These are phyloP conservation scores for Bremia lactucae DNA, from an alignment of 352 stramenopile species.

Conservation along the genomic window DNA sequence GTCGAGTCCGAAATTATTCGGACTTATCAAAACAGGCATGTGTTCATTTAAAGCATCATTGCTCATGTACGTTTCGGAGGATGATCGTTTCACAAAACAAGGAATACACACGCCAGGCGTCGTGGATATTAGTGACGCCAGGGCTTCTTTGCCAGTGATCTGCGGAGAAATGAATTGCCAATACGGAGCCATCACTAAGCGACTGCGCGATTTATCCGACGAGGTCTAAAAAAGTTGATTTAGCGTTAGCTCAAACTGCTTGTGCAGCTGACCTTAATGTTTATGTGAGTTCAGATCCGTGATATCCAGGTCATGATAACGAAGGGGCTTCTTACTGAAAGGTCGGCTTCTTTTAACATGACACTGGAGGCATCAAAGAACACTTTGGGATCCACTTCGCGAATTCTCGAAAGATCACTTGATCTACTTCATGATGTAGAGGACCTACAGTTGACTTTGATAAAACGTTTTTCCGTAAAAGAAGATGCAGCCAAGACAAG, in stretches of 20 bases:
- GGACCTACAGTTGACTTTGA: slow-evolving; percentile 19
- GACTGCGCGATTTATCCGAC: slow-evolving; percentile 36
- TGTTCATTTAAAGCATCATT: slow-evolving; percentile 48
- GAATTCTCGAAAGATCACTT: slow-evolving; percentile 49
- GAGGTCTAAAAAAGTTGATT: slow-evolving; percentile 29
- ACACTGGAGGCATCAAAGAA: slow-evolving; percentile 40
- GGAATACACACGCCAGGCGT: slow-evolving; percentile 61
- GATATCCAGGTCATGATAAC: slow-evolving; percentile 18
- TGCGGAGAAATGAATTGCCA: slow-evolving; percentile 67
- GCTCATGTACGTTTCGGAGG: slow-evolving; percentile 32
- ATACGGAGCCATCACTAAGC: slow-evolving; percentile 38
- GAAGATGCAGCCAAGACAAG: slow-evolving; percentile 18
- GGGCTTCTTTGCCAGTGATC: slow-evolving; percentile 42
- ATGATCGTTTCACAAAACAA: slow-evolving; percentile 25
- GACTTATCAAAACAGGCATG: slow-evolving; percentile 41
- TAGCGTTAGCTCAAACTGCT: neutral
- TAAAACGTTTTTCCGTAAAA: slow-evolving; percentile 13
- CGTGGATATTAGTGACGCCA: slow-evolving; percentile 47
- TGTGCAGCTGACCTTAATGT: neutral
- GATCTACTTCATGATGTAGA: slow-evolving; percentile 46
- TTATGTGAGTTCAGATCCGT: slow-evolving; percentile 13
- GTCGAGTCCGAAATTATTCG: slow-evolving; percentile 31
- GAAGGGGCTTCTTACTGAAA: slow-evolving; percentile 9
- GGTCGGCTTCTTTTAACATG: slow-evolving; percentile 35
- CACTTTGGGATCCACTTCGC: slow-evolving; percentile 40